Evolutionary conservation across 2,329 filamentous ascomycete species (phyloP), one percentile per base, ranked within the genome.

Genomic region (Cadophora luteo-olivacea): DNA sequence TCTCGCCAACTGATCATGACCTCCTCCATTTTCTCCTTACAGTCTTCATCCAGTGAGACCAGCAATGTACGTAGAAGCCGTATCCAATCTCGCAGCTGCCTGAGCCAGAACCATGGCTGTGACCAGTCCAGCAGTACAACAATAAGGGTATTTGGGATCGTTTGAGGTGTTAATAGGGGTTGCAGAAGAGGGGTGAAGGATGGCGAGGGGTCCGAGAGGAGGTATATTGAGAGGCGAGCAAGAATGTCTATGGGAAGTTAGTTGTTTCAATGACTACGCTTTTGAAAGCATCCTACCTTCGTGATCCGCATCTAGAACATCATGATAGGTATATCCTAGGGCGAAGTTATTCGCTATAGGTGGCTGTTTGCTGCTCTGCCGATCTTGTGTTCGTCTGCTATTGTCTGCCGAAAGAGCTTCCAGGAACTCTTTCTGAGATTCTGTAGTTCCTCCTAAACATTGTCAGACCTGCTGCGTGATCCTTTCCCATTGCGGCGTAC

Each of bases 121-220:
- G 92, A 91, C 96, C 96, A 99, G 82, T 97, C 94, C 54, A 99
- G 85, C n/a, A 99, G 84, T 75, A 99, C 89, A 70, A 97, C 92
- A 71, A 98, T 87, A 69, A 97, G 86, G 58, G 92, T 97, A 79
- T 97, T 91, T 36, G 92, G 90, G 77, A 97, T 91, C 7, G 93
- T 91, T 79, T 92, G 88, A 54, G 92, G 90, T 22, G 92, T 97
- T 69, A 97, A 86, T 63, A 97, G 91, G 29, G 94, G 94, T 73
- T 90, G 90, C 69, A 97, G 85, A 66, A 97, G 89, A 38, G 92
- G 90, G 51, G 92, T 89, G 79, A 97, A 97, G 22, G 93, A 88
- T 60, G 90, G 87, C 36, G 92, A 94, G 2, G 94, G 92, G 74
- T 90, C 92, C n/a, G 92, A 91, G 68, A 97, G 89, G 66, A 97